Conservation (phyloP, 371 early-diverging fungal species). For the Blyttiomyces sp. region DNA sequence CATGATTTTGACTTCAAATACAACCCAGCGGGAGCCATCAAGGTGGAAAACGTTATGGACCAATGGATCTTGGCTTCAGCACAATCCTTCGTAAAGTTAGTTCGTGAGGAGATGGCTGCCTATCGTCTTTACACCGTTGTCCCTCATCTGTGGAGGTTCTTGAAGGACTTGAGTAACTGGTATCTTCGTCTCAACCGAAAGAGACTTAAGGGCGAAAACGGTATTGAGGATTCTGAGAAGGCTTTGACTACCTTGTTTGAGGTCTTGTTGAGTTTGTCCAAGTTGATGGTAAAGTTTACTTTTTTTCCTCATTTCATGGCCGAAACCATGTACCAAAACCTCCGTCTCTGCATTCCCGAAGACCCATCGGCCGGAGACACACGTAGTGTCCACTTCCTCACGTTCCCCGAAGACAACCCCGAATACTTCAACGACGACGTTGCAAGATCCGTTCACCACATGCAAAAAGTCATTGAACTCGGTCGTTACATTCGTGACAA, state of each 20-base stretch:
- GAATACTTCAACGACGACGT: slow-evolving; percentile 95
- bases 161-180: slow-evolving; percentile 99
- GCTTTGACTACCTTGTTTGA: slow-evolving; percentile 93
- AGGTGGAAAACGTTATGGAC: slow-evolving; percentile 93
- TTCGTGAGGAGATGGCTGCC: slow-evolving; percentile 87
- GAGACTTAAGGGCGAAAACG: slow-evolving; percentile 93
- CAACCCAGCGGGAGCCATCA: slow-evolving; percentile 57
- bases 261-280: slow-evolving; percentile 88
- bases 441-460: slow-evolving; percentile 89
- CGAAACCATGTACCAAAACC: slow-evolving; percentile 95
- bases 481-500: slow-evolving; percentile 95
- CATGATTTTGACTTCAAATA: slow-evolving; percentile 74
- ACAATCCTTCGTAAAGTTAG: slow-evolving; percentile 88
- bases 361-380: slow-evolving; percentile 61
- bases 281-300: slow-evolving; percentile 67
- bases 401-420: slow-evolving; percentile 87
- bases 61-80: slow-evolving; percentile 95
- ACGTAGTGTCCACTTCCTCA: slow-evolving; percentile 87
- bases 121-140: slow-evolving; percentile 98
- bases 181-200: slow-evolving; percentile 99
- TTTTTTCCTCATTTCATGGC: slow-evolving; percentile 95
- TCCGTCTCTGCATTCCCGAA: slow-evolving; percentile 64
- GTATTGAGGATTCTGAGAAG: slow-evolving; percentile 75
- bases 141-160: slow-evolving; percentile 82
- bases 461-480: slow-evolving; percentile 97